phyloP scores from a whole-genome alignment of 441 rosid genomes.

The Gossypium aridum region DNA sequence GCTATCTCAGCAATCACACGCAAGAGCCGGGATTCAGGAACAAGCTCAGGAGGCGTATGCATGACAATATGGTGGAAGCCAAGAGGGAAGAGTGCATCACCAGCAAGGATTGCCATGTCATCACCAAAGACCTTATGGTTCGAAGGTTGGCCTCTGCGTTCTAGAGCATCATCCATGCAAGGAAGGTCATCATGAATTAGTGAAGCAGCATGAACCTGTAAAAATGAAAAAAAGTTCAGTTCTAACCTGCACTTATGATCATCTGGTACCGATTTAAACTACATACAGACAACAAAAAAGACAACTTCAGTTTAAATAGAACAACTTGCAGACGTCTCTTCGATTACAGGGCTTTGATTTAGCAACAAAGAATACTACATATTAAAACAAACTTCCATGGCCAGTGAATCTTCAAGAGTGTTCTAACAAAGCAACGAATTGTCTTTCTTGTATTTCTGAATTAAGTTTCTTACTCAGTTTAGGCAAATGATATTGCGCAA shows the following conservation, averaged over 20 bases:
- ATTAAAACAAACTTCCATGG: not conserved
- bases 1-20: conserved; percentile 83
- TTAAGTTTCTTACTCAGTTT: too few relatives aligned
- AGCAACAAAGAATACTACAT: not conserved
- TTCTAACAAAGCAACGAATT: not conserved
- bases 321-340: not conserved
- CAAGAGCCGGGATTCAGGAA: conserved; percentile 56
- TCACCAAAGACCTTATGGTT: conserved; percentile 68
- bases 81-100: conserved; percentile 92
- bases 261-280: not conserved
- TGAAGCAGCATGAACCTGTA: conserved; percentile 88
- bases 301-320: not conserved
- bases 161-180: conserved; percentile 81
- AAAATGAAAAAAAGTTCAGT: not conserved
- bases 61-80: conserved; percentile 80
- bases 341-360: not conserved
- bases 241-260: not conserved
- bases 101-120: conserved; percentile 89
- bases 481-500: too few relatives aligned
- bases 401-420: not conserved
- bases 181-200: conserved; percentile 92
- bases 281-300: not conserved
- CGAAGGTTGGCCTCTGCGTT: conserved; percentile 80
- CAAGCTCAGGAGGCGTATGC: conserved; percentile 59
- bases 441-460: too few relatives aligned